Base-by-base conservation (phyloP, 1,284 basidiomycete genomes). In the Heliocybe sulcata region DNA sequence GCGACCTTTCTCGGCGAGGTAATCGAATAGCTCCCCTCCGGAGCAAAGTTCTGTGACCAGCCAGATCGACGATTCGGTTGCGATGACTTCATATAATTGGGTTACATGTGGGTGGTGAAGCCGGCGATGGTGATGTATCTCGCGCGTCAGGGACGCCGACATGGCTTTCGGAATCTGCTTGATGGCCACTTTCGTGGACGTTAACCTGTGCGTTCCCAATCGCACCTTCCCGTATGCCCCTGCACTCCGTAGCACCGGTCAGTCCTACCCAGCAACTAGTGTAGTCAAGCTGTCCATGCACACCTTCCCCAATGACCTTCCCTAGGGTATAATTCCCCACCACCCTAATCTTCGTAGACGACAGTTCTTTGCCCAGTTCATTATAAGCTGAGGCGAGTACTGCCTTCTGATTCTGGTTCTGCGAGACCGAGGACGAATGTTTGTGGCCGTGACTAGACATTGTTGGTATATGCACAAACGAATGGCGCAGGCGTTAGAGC, bases 61-160 rank as follows among this genome's bases (percentile, higher is more conserved):
- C 94, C 94, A 99, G 64, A 99, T 97, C 63, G 83, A 82, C 20
- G 82, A 82, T 69, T 99, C 97, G 0, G 97, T 98, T 12, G 95
- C 96, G 65, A 98, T 92, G 65, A 99, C 93, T 71, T 99, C 97
- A 75, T 91, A 98, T 66, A 99, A 87, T 68, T 98, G 94, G 29
- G 94, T 90, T 65, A 98, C 84, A 66, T 98, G 84, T 0, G 93
- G 93, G 65, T 99, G 96, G 67, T 98, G 96, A 8, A 99, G 81
- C 51, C 94, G 87, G 29, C 97, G 90, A 72, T 99, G 97, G 66
- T 99, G 96, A 66, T 99, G 96, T 56, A 99, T 96, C 73, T 99
- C 97, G 59, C 97, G 83, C 12, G 95, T 99, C 51, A 99, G 81
- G 49, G 92, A 82, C 25, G 93, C 78, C 51, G 93, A 92, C 74